Evolutionary conservation across 176 grass and related monocot species (phyloP).

Genomic region (Elaeis guineensis): DNA sequence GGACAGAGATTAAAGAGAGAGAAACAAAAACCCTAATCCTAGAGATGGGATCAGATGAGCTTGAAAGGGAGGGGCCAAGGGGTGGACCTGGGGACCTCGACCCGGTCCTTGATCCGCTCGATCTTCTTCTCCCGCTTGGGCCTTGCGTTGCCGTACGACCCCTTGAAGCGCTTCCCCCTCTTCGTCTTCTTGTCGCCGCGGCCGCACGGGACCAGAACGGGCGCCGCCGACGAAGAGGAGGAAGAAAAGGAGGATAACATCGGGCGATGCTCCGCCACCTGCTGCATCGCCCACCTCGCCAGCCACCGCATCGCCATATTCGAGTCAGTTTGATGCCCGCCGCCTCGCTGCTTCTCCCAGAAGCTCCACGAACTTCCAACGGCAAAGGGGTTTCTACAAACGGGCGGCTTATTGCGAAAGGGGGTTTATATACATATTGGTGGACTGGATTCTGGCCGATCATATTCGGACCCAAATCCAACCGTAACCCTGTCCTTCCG

Average conservation of each 20-base stretch:
- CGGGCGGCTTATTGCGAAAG: too few relatives aligned
- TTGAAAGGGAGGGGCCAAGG: slow-evolving; percentile 98
- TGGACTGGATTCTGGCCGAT: too few relatives aligned
- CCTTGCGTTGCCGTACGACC: slow-evolving; percentile 79
- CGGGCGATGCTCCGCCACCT: slow-evolving; percentile 21
- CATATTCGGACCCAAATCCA: too few relatives aligned
- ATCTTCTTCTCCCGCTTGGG: slow-evolving; percentile 85
- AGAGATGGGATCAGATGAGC: slow-evolving; percentile 46
- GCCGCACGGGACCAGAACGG: slow-evolving; percentile 61
- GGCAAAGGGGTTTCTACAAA: too few relatives aligned
- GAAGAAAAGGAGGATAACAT: slow-evolving; percentile 3
- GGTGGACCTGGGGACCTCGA: slow-evolving; percentile 93
- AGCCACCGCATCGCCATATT: slow-evolving; percentile 7
- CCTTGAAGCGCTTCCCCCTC: slow-evolving; percentile 96
- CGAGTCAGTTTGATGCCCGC: too few relatives aligned
- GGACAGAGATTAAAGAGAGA: too few relatives aligned
- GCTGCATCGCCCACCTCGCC: slow-evolving; percentile 25
- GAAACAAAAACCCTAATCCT: too few relatives aligned
- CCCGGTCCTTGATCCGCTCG: slow-evolving; percentile 91
- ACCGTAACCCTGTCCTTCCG: too few relatives aligned
- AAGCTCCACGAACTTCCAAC: too few relatives aligned
- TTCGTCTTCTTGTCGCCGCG: slow-evolving; percentile 97
- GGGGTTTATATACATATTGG: too few relatives aligned
- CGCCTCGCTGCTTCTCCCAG: too few relatives aligned
- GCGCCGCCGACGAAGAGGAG: slow-evolving; percentile 11